A percentile compares a stretch with the other conserved stretches of the same genome.
phyloP scores from a whole-genome alignment of 805 yeast species.

The Candida anglica region DNA sequence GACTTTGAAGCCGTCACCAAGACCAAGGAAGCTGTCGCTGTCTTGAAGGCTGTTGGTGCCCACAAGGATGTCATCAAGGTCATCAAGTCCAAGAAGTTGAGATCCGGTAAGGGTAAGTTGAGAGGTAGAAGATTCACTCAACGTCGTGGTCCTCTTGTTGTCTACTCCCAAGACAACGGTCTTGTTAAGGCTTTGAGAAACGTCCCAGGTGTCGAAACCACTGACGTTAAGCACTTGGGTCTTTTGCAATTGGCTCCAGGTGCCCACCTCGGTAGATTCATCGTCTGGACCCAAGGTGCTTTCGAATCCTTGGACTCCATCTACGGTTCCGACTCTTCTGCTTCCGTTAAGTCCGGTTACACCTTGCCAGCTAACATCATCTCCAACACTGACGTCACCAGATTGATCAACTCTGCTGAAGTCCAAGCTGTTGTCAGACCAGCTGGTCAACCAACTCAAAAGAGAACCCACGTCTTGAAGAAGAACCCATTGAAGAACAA shows the following conservation, averaged over 20 bases:
- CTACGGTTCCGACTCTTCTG: conserved; percentile 91
- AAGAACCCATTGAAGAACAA: conserved; percentile 97
- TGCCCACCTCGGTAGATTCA: conserved; percentile 99
- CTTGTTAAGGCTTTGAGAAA: conserved; percentile 98
- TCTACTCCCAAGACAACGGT: conserved; percentile 98
- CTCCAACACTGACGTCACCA: conserved; percentile 92
- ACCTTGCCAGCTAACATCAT: conserved; percentile 91
- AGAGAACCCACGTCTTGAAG: conserved; percentile 95
- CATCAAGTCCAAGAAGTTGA: conserved; percentile 95
- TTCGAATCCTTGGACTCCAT: conserved; percentile 93
- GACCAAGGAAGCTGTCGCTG: conserved; percentile 99
- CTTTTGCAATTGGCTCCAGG: conserved; percentile 99
- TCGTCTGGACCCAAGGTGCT: conserved; percentile 99
- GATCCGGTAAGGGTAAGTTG: conserved; percentile 99
- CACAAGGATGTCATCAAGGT: conserved; percentile 98
- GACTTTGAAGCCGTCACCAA: conserved; percentile 89
- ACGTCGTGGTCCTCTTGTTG: conserved; percentile 99
- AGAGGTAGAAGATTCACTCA: conserved; percentile 99
- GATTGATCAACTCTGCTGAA: conserved; percentile 98
- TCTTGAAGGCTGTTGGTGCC: conserved; percentile 97
- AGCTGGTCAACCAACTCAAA: conserved; percentile 90
- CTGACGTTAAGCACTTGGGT: conserved; percentile 87
- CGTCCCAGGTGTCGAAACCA: conserved; percentile 99
- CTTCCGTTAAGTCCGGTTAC: conserved; percentile 85
- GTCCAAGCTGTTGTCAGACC: conserved; percentile 96